phyloP scores from a whole-genome alignment of 2,329 filamentous ascomycete genomes.

The Zelopaecilomyces penicillatus region DNA sequence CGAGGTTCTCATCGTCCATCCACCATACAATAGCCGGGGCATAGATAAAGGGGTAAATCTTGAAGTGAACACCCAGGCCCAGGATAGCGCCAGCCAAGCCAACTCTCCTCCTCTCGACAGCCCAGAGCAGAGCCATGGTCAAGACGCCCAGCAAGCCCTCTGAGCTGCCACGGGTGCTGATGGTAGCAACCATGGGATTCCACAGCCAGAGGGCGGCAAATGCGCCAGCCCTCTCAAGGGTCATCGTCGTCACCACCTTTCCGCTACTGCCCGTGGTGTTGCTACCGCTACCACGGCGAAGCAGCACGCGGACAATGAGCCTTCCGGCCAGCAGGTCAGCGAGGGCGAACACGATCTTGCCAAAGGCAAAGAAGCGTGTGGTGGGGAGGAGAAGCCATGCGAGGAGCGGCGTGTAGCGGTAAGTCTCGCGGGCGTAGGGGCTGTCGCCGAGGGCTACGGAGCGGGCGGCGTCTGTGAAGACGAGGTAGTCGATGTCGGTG shows the following conservation, averaged over 20 bases:
- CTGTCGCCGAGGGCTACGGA: constrained; percentile 59
- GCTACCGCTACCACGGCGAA: constrained; percentile 35
- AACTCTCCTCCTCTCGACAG: constrained; percentile 56
- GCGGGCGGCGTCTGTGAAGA: constrained; percentile 91
- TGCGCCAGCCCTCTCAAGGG: constrained; percentile 49
- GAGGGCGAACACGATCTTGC: constrained; percentile 77
- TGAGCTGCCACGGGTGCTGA: constrained; percentile 88
- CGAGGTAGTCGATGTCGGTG: constrained; percentile 97
- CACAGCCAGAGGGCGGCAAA: constrained; percentile 87
- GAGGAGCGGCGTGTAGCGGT: constrained; percentile 90
- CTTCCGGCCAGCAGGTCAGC: constrained; percentile 81
- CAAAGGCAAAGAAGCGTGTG: constrained; percentile 65
- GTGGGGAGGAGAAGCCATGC: constrained; percentile 88
- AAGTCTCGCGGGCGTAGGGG: constrained; percentile 86
- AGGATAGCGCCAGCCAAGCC: constrained; percentile 64
- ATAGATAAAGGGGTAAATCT: constrained; percentile 98
- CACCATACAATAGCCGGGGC: constrained; percentile 73
- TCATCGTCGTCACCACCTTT: too few relatives aligned
- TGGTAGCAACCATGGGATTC: constrained; percentile 97
- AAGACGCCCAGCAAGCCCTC: constrained; percentile 84
- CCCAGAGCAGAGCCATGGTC: constrained; percentile 77
- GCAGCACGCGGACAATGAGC: constrained; percentile 47
- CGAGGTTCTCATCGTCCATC: constrained; percentile 53
- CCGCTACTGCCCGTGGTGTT: too few relatives aligned
- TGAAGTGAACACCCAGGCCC: constrained; percentile 86